Evolutionary conservation across 108 stramenopile genomes (phyloP).

Genomic region (Mayamaea pseudoterrestris): DNA sequence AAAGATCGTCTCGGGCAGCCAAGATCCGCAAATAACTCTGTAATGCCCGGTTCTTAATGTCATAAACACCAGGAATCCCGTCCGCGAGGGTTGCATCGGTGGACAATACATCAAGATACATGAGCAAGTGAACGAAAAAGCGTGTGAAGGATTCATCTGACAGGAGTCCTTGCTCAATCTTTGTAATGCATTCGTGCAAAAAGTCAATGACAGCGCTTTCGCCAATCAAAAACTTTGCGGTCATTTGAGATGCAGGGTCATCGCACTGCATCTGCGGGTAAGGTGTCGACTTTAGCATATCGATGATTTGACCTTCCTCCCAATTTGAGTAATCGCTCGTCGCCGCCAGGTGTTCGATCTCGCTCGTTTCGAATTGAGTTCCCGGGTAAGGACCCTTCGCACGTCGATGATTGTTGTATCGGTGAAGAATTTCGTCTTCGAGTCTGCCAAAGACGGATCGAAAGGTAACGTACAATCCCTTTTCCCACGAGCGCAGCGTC

Average conservation of each 20-base stretch:
- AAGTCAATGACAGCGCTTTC: conserved; percentile 5
- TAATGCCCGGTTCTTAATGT: conserved; percentile 20
- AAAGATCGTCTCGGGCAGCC: conserved; percentile 33
- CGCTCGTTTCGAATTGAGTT: conserved; percentile 15
- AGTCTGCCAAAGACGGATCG: conserved; percentile 26
- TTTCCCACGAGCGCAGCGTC: conserved; percentile 39
- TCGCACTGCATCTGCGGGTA: conserved; percentile 1
- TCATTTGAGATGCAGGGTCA: conserved; percentile 17
- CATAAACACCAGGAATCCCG: conserved; percentile 8
- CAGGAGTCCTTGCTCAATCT: too few species aligned
- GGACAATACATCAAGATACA: conserved; percentile 38
- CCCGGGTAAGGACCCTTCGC: conserved; percentile 5
- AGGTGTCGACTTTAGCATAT: conserved; percentile 16
- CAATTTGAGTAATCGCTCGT: conserved; percentile 15
- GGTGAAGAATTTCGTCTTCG: conserved; percentile 47
- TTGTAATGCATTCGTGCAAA: background rate
- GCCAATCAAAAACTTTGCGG: conserved; percentile 42
- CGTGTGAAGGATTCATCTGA: conserved; percentile 11
- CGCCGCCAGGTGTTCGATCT: conserved; percentile 22
- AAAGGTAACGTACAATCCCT: conserved; percentile 33
- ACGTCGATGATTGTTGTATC: conserved; percentile 28
- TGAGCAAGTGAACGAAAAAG: conserved; percentile 32
- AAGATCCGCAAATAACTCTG: conserved; percentile 26
- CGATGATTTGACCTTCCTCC: conserved; percentile 13
- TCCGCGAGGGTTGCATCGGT: too few species aligned